Evolutionary conservation across 2,329 filamentous ascomycete genomes (phyloP), one percentile per base, ranked within the genome.

Genomic region (Colletotrichum orbiculare): DNA sequence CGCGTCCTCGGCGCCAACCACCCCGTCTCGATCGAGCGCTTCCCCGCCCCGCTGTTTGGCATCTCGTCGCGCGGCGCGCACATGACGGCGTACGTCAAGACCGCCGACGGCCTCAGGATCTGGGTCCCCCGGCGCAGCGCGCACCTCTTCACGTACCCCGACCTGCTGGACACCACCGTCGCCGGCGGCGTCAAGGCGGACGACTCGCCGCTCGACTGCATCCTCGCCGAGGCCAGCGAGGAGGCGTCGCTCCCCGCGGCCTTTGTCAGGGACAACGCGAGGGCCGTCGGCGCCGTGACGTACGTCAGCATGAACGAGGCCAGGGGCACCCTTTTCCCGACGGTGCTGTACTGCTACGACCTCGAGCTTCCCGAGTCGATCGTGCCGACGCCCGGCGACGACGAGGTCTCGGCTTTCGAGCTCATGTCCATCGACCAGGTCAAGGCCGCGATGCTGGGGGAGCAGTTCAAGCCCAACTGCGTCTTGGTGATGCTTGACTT

Each of bases 391-490:
- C 92, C 92, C 0, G 84, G 87, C 10, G 93, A 96, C 73, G 88
- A 89, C 35, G 93, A 97, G 78, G 93, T 96, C 1, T 88, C 92
- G 66, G 85, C 87, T 66, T 97, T 96, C 73, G 80, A 86, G 68
- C 79, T 94, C 68, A 88, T 89, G 87, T 83, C 77, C 9, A 81
- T 94, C 10, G 73, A 74, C 0, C 79, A 85, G 71, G 87, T 94
- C 5, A 83, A 87, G 73, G 73, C 79, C 57, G 87, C 88, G 2
- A 81, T 97, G 80, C 77, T 82, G 15, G 81, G 80, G 13, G 88
- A 88, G 3, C 87, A 93, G 74, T 97, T 96, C 79, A 97, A 97
- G 81, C 90, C 93, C 0, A 96, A 96, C 72, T 93, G 92, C 70
- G 89, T 91, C 34, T 74, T 91, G 37, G 89, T 95, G 52, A 81